phyloP scores from a whole-genome alignment of 2,329 filamentous ascomycete genomes.

The Zymoseptoria ardabiliae region DNA sequence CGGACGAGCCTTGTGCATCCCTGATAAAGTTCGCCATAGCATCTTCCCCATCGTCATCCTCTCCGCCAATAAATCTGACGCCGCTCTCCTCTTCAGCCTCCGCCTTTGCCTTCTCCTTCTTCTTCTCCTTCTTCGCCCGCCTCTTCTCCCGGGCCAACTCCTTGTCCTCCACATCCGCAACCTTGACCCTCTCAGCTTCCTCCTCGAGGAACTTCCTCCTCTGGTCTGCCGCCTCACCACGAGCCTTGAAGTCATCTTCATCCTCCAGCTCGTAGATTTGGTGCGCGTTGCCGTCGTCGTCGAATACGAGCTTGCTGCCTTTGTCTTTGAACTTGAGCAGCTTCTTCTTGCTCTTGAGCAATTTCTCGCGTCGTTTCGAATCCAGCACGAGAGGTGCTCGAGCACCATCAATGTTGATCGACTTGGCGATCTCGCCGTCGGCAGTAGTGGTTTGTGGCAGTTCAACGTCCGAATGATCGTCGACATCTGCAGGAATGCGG shows the following conservation, averaged over 20 bases:
- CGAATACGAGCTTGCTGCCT: slow-evolving; percentile 78
- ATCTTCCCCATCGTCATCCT: slow-evolving; percentile 26
- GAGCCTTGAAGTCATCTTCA: slow-evolving; percentile 69
- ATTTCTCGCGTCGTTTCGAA: slow-evolving; percentile 89
- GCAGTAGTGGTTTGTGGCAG: slow-evolving; percentile 39
- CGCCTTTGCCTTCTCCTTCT: slow-evolving; percentile 58
- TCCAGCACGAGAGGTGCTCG: slow-evolving; percentile 72
- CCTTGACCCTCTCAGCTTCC: slow-evolving; percentile 63
- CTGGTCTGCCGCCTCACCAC: slow-evolving; percentile 70
- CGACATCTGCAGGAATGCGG: slow-evolving; percentile 62
- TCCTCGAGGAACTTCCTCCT: slow-evolving; percentile 68
- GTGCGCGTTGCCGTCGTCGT: slow-evolving; percentile 82
- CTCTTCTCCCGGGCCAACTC: slow-evolving; percentile 68
- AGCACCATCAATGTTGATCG: slow-evolving; percentile 59
- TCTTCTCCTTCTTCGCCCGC: slow-evolving; percentile 66
- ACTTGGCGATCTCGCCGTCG: slow-evolving; percentile 45
- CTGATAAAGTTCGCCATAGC: slow-evolving; percentile 37
- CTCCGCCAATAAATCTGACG: slow-evolving; percentile 16
- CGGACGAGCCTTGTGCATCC: slow-evolving; percentile 24
- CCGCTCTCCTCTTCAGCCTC: slow-evolving; percentile 32
- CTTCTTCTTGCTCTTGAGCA: slow-evolving; percentile 91
- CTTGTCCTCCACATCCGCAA: slow-evolving; percentile 79
- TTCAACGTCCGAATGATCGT: slow-evolving; percentile 20
- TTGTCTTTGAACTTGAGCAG: slow-evolving; percentile 87
- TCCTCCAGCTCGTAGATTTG: slow-evolving; percentile 81